A percentile compares a stretch with the other conserved stretches of the same genome.
phyloP scores from a whole-genome alignment of 352 stramenopile genomes.

The Phytophthora pini region DNA sequence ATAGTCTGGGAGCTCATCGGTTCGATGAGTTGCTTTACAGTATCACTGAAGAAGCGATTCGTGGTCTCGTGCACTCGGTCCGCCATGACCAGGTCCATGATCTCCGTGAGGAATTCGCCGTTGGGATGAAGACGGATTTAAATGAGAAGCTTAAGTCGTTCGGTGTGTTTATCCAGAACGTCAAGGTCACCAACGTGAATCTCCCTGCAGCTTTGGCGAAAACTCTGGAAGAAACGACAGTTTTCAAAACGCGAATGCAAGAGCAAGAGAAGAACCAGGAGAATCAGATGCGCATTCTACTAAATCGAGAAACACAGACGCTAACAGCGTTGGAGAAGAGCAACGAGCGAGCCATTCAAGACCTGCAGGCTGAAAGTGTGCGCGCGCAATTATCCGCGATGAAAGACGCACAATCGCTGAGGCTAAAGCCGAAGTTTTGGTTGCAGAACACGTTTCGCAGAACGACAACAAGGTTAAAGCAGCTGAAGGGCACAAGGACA shows the following conservation, averaged over 20 bases:
- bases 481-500: slow-evolving; percentile 60
- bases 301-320: slow-evolving; percentile 81
- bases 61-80: slow-evolving; percentile 72
- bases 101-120: slow-evolving; percentile 74
- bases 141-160: slow-evolving; percentile 61
- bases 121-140: slow-evolving; percentile 81
- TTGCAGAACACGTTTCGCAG: slow-evolving; percentile 55
- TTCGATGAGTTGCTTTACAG: slow-evolving; percentile 82
- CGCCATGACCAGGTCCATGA: slow-evolving; percentile 81
- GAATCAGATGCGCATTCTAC: slow-evolving; percentile 75
- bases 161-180: slow-evolving; percentile 83
- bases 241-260: slow-evolving; percentile 85
- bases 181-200: slow-evolving; percentile 84
- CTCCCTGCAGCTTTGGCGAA: slow-evolving; percentile 56
- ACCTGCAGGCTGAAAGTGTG: slow-evolving; percentile 63
- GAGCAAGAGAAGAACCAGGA: slow-evolving; percentile 90
- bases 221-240: slow-evolving; percentile 75
- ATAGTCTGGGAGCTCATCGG: slow-evolving; percentile 70
- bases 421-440: slow-evolving; percentile 67
- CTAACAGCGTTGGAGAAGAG: slow-evolving; percentile 74
- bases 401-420: slow-evolving; percentile 74
- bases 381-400: slow-evolving; percentile 72
- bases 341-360: slow-evolving; percentile 77
- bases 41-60: slow-evolving; percentile 71
- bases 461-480: slow-evolving; percentile 67